Evolutionary conservation across 345 rosid species (phyloP), one percentile per base, ranked within the genome.

Genomic region (Atalantia buxifolia): DNA sequence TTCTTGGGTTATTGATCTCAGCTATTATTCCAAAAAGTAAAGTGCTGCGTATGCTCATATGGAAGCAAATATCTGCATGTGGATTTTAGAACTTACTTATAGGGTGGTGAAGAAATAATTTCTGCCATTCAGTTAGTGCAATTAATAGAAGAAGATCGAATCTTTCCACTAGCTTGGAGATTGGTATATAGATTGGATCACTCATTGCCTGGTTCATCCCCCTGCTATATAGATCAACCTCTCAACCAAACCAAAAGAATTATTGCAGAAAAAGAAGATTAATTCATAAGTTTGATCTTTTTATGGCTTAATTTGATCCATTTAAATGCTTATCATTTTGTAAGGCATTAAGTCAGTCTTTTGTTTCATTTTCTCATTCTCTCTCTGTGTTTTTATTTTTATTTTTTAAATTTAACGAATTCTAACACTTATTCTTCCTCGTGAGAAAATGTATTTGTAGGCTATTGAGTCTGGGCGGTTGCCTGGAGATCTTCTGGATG

Each of bases 381-480:
- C 50, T 13, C 4, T 10, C 16, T 42, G 2, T n/a, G 40, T 36
- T 35, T 35, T 35, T 35, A 35, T 38, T 12, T 53, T n/a, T n/a
- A 36, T 6, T 27, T 27, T 27, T 27, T 56, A 7, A 18, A 4
- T 24, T 4, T 50, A 27, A 42, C 21, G 53, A 36, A 12, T 62
- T 8, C 74, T 78, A 22, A 70, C 66, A 31, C 14, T 48, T 66
- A 7, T 31, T 67, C 57, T 56, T 38, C 68, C 33, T 61, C 69
- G 16, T 79, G 42, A 61, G 5, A 18, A 36, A 25, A 60, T 71
- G 25, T 61, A 61, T 80, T 63, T 80, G 79, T 40, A 97, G 99
- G 98, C 96, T 72, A 88, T 97, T 86, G 98, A 94, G 75, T 92
- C 92, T 82, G 98, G 98, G 22, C 87, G 87, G 81, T 86, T 97